These are phyloP conservation scores for Phialocephala subalpina DNA, from an alignment of 2,329 filamentous ascomycete species.

Conservation along the genomic window DNA sequence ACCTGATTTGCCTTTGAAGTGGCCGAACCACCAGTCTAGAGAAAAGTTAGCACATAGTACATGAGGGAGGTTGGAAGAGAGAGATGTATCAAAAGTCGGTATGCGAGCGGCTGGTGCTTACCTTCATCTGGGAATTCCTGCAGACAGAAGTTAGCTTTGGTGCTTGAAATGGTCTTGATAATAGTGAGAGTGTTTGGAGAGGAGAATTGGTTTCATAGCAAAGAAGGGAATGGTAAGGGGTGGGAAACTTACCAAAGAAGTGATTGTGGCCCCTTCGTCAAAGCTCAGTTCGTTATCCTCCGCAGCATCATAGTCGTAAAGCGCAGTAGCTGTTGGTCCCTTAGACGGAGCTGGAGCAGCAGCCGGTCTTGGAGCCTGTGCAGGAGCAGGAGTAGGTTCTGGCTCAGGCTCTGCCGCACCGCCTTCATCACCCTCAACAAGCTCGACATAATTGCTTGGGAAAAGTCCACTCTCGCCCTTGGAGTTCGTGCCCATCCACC, in stretches of 20 bases:
- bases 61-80: no score
- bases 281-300: conserved; percentile 92
- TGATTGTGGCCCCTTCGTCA: conserved; percentile 86
- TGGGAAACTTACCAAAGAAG: conserved; percentile 70
- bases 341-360: conserved; percentile 45
- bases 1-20: conserved; percentile 79
- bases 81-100: no score
- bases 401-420: conserved; percentile 38
- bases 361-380: conserved; percentile 50
- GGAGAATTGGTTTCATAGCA: no score
- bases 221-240: not conserved
- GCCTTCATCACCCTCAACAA: conserved; percentile 70
- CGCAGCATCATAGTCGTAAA: conserved; percentile 96
- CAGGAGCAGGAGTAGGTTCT: conserved; percentile 44
- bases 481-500: conserved; percentile 96
- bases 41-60: conserved; percentile 71
- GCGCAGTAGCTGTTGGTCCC: conserved; percentile 77
- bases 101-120: no score
- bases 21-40: conserved; percentile 93
- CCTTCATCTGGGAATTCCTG: conserved; percentile 97
- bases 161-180: no score
- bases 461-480: conserved; percentile 89
- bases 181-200: no score
- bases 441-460: conserved; percentile 95
- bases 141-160: conserved; percentile 23